Percentiles rank a stretch among this genome's conserved stretches.
These are phyloP conservation scores for Poteriospumella lacustris DNA, from an alignment of 108 stramenopile species.

Conservation along the genomic window DNA sequence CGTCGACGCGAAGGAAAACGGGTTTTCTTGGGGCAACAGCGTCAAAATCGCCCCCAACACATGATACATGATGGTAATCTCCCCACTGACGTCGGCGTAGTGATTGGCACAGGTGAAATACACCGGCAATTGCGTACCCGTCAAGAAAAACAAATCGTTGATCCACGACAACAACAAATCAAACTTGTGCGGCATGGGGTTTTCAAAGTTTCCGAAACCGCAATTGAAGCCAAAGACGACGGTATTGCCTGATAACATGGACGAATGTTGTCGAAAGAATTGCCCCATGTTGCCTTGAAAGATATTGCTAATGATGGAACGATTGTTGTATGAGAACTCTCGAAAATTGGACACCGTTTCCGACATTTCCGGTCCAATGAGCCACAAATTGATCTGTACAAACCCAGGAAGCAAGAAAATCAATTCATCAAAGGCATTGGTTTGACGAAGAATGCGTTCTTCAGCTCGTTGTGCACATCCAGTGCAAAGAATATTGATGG, in stretches of 20 bases:
- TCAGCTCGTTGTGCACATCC: slow-evolving; percentile 6
- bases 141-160: slow-evolving; percentile 15
- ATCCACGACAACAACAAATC: slow-evolving; percentile 15
- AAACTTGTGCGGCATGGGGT: background rate
- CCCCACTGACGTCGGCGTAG: slow-evolving; percentile 19
- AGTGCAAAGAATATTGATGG: slow-evolving; percentile 12
- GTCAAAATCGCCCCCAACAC: background rate
- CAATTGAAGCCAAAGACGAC: slow-evolving; percentile 27
- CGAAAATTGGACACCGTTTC: background rate
- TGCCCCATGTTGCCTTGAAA: background rate
- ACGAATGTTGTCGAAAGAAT: background rate
- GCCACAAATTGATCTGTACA: slow-evolving; percentile 3
- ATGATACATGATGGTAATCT: slow-evolving; percentile 11
- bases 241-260: background rate
- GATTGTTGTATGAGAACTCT: background rate
- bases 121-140: slow-evolving; percentile 17
- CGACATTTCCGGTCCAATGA: slow-evolving; percentile 26
- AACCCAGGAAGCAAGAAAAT: background rate
- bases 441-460: slow-evolving; percentile 3
- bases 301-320: background rate
- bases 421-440: background rate
- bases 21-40: background rate
- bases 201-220: slow-evolving; percentile 28
- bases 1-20: background rate
- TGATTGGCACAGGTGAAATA: slow-evolving; percentile 21